phyloP scores from a whole-genome alignment of 176 grass and related monocot species.

The Oryza rufipogon region DNA sequence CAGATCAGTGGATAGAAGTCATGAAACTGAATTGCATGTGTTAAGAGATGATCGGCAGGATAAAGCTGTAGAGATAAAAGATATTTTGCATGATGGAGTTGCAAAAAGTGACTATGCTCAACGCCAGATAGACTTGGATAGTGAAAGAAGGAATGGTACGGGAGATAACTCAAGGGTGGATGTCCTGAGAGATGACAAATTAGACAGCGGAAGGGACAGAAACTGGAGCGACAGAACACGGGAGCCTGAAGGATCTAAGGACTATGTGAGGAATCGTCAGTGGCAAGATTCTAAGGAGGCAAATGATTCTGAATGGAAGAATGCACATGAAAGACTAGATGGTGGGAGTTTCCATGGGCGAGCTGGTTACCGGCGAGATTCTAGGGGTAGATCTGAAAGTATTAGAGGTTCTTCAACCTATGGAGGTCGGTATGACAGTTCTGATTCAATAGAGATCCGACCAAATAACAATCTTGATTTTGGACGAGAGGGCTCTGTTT shows the following conservation, averaged over 20 bases:
- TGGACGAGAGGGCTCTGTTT: conserved; percentile 67
- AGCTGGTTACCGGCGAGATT: conserved; percentile 71
- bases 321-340: conserved; percentile 63
- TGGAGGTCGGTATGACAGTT: conserved; percentile 79
- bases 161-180: conserved; percentile 55
- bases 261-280: conserved; percentile 54
- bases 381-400: conserved; percentile 78
- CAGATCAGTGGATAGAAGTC: conserved; percentile 11
- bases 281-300: conserved; percentile 58
- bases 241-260: conserved; percentile 67
- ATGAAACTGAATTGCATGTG: conserved; percentile 35
- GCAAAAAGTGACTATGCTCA: conserved; percentile 41
- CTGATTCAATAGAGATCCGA: conserved; percentile 96
- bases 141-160: conserved; percentile 40
- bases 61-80: conserved; percentile 17
- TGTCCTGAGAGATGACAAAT: conserved; percentile 50
- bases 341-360: conserved; percentile 56
- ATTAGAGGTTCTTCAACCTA: conserved; percentile 59
- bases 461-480: conserved; percentile 88
- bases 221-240: conserved; percentile 58
- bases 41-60: conserved; percentile 24
- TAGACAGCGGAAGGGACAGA: conserved; percentile 53
- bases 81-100: conserved; percentile 26
- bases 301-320: conserved; percentile 63
- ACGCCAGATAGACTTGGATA: conserved; percentile 57